Base-by-base conservation (phyloP, 2,329 filamentous ascomycete species). In the Emmonsia crescens region DNA sequence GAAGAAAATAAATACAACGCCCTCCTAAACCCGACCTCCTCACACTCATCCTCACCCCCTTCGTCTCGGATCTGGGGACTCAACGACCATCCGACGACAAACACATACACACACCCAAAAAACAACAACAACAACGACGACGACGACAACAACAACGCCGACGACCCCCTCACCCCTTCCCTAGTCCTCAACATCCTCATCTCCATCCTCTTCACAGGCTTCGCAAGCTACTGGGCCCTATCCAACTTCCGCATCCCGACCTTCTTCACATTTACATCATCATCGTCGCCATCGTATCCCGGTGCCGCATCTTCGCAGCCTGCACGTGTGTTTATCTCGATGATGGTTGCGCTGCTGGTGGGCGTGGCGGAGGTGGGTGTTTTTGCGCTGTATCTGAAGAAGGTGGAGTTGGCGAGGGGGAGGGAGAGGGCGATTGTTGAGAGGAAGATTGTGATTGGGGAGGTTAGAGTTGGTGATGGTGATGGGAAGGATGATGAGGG, bases 121-220 rank as follows among this genome's bases (percentile, higher is more conserved):
- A 44, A n/a, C 40, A n/a, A 44, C 2, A 44, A 44, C 40, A n/a
- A n/a, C n/a, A 44, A 44, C 40, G n/a, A 44, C 19, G 31, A 51
- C 82, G 62, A 69, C 78, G 5, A 76, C 75, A 66, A 66, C 21
- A 64, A 73, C 60, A 56, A 66, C 8, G 80, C 81, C 62, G 78
- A 84, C 65, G 75, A 77, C 60, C 69, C 72, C 14, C 69, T 79
- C 49, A 76, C 73, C 2, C 75, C 77, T 0, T 77, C 75, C 49
- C 79, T 97, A 8, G 91, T 97, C 59, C 81, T 96, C 69, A 99
- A 97, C 73, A 91, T 97, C 58, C 77, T 96, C 46, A 80, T 96
- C 60, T 96, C 90, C 59, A 89, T 96, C 60, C 78, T 93, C 2
- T 89, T 92, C 52, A 79, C 78, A n/a, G 78, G 77, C 29, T 76